These are phyloP conservation scores for Leccinellum luteum DNA, from an alignment of 768 basidiomycete species.

Conservation along the genomic window DNA sequence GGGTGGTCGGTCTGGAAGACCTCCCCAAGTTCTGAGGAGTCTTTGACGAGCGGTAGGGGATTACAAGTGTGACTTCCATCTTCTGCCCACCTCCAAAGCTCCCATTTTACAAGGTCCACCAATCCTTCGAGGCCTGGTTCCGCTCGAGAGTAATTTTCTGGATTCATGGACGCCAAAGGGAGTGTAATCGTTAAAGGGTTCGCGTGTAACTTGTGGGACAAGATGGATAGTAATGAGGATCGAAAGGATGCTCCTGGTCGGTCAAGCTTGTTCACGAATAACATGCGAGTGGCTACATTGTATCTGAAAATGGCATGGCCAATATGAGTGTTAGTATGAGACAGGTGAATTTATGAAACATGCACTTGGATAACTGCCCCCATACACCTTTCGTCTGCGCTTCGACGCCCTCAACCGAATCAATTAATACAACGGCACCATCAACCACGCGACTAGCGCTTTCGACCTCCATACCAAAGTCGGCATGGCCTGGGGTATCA, in stretches of 20 bases:
- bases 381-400: slow-evolving; percentile 89
- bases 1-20: slow-evolving; percentile 64
- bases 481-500: slow-evolving; percentile 90
- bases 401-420: slow-evolving; percentile 90
- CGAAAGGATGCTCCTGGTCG: slow-evolving; percentile 81
- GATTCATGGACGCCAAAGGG: slow-evolving; percentile 76
- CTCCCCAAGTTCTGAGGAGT: slow-evolving; percentile 39
- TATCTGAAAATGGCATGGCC: slow-evolving; percentile 48
- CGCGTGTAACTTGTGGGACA: slow-evolving; percentile 73
- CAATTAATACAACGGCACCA: slow-evolving; percentile 83
- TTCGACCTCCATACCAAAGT: slow-evolving; percentile 97
- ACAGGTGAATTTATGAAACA: slow-evolving; percentile 18
- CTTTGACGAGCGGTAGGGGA: slow-evolving; percentile 50
- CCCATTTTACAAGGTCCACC: slow-evolving; percentile 82
- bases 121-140: slow-evolving; percentile 86
- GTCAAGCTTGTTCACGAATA: slow-evolving; percentile 88
- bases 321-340: slow-evolving; percentile 1
- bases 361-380: slow-evolving; percentile 81
- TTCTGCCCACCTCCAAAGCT: slow-evolving; percentile 71
- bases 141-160: slow-evolving; percentile 60
- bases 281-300: slow-evolving; percentile 69
- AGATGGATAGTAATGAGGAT: slow-evolving; percentile 66
- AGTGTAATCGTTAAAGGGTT: slow-evolving; percentile 68
- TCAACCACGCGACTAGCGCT: slow-evolving; percentile 89
- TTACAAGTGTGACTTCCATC: slow-evolving; percentile 43